Evolutionary conservation across 306 rosid species (phyloP).

Genomic region (Citrullus colocynthis): DNA sequence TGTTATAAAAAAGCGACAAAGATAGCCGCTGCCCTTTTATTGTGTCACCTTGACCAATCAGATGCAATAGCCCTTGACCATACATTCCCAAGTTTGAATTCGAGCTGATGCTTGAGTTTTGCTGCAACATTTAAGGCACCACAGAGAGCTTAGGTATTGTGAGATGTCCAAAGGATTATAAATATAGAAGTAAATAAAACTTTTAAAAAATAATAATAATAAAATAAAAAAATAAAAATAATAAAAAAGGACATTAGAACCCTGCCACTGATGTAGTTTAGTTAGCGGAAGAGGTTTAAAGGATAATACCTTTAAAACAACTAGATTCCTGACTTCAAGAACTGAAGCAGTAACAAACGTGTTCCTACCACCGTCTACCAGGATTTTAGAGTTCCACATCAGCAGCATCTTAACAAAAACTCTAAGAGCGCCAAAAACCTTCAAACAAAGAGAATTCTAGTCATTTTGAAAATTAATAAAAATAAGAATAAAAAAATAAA

Average conservation of each 20-base stretch:
- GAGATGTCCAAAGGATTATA: constrained; percentile 13
- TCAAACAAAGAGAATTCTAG: constrained; percentile 20
- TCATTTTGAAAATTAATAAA: background rate
- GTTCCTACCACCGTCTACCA: constrained; percentile 77
- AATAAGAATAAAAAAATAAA: background rate
- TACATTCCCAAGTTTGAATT: constrained; percentile 86
- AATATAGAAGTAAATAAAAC: constrained; percentile 1
- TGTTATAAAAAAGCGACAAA: constrained; percentile 94
- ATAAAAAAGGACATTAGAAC: background rate
- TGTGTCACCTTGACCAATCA: constrained; percentile 85
- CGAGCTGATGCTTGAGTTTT: constrained; percentile 72
- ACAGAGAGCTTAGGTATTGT: constrained; percentile 16
- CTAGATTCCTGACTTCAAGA: constrained; percentile 92
- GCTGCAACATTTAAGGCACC: constrained; percentile 47
- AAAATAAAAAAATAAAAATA: too few species aligned
- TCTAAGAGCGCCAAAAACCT: constrained; percentile 99
- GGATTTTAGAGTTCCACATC: constrained; percentile 83
- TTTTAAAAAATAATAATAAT: background rate
- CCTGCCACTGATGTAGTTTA: background rate
- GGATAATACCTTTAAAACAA: constrained; percentile 69
- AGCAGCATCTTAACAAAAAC: constrained; percentile 90
- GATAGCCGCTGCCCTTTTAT: constrained; percentile 90
- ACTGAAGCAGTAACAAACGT: constrained; percentile 73
- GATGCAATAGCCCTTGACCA: constrained; percentile 87
- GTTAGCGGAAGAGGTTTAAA: constrained; percentile 14